phyloP scores from a whole-genome alignment of 371 early-diverging fungal species.

The Lichtheimia hyalospora region DNA sequence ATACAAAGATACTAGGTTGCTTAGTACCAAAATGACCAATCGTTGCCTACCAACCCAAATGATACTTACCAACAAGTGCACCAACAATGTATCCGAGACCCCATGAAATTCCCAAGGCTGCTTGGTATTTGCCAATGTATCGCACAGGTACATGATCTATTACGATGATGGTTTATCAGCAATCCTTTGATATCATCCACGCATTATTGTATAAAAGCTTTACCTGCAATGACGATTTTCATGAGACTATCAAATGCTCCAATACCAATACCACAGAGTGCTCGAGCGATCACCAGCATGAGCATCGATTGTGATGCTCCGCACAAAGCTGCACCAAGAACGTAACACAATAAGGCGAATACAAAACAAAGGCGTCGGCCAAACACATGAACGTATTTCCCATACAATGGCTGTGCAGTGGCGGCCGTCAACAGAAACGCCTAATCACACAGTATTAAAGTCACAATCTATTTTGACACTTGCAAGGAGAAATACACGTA shows the following conservation, averaged over 20 bases:
- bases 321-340: constrained; percentile 66
- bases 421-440: constrained; percentile 46
- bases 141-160: constrained; percentile 52
- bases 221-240: constrained; percentile 73
- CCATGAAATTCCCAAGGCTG: constrained; percentile 53
- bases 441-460: too few species aligned
- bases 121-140: constrained; percentile 59
- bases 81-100: constrained; percentile 59
- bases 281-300: constrained; percentile 68
- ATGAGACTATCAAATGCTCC: constrained; percentile 68
- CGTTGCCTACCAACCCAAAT: too few species aligned
- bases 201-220: background rate
- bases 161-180: too few species aligned
- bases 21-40: background rate
- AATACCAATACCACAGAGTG: constrained; percentile 70
- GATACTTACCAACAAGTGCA: constrained; percentile 47
- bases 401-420: constrained; percentile 64
- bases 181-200: too few species aligned
- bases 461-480: background rate
- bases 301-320: constrained; percentile 66
- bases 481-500: background rate
- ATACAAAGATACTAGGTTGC: background rate
- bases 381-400: constrained; percentile 66
- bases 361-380: constrained; percentile 64
- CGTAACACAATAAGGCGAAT: constrained; percentile 59